phyloP scores from a whole-genome alignment of 345 rosid species.

The Boechera stricta region DNA sequence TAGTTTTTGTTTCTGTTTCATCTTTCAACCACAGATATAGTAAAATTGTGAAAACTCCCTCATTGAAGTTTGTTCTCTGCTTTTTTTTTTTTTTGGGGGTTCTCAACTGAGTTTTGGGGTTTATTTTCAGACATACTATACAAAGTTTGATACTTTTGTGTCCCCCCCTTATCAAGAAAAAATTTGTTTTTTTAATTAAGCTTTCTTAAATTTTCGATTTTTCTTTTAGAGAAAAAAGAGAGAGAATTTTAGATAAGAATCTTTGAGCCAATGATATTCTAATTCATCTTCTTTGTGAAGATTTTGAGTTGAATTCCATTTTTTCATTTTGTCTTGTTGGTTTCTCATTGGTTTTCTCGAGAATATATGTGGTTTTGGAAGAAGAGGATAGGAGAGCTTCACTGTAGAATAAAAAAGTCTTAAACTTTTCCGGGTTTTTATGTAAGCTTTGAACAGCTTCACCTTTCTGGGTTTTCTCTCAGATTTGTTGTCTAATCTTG shows the following conservation, averaged over 20 bases:
- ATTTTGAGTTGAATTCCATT: constrained; percentile 46
- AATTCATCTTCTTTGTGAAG: constrained; percentile 56
- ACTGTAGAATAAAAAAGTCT: constrained; percentile 35
- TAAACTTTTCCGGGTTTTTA: constrained; percentile 19
- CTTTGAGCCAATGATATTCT: constrained; percentile 49
- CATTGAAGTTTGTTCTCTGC: constrained; percentile 25
- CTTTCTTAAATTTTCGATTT: neutral
- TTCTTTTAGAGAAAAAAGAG: constrained; percentile 12
- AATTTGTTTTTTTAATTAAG: neutral
- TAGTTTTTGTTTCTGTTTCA: constrained; percentile 36
- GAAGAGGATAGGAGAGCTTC: constrained; percentile 37
- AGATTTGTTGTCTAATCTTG: constrained; percentile 37
- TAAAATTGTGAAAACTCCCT: neutral
- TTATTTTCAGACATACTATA: constrained; percentile 10
- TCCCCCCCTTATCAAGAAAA: constrained; percentile 20
- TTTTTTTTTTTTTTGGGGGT: neutral
- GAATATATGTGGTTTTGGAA: constrained; percentile 40
- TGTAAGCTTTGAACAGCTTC: constrained; percentile 41
- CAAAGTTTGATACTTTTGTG: constrained; percentile 31
- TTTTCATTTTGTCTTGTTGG: neutral
- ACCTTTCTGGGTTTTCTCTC: constrained; percentile 38
- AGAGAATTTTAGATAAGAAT: constrained; percentile 46
- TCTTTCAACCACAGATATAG: constrained; percentile 33
- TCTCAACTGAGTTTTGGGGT: constrained; percentile 29
- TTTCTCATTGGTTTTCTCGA: constrained; percentile 36